A percentile compares a stretch with the other conserved stretches of the same genome.
phyloP scores from a whole-genome alignment of 1,284 basidiomycete species.

The Kwoniella shivajii region DNA sequence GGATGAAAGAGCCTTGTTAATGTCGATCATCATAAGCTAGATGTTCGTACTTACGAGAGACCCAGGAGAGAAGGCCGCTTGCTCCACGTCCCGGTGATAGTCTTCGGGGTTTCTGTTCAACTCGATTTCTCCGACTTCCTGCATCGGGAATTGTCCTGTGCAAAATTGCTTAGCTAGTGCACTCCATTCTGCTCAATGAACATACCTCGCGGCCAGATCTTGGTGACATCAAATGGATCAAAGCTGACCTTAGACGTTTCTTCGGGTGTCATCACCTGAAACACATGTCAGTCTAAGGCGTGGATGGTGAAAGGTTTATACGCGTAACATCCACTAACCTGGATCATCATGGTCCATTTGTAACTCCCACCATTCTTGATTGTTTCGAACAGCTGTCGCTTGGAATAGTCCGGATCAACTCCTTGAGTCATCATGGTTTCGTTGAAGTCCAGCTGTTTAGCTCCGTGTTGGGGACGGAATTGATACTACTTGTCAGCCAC shows the following conservation, averaged over 20 bases:
- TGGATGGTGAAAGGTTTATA: background rate
- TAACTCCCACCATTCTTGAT: slow-evolving; percentile 53
- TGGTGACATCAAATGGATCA: slow-evolving; percentile 56
- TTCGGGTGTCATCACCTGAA: slow-evolving; percentile 50
- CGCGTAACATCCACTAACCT: background rate
- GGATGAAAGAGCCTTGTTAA: too few relatives aligned
- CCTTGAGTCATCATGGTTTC: slow-evolving; percentile 49
- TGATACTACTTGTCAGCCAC: slow-evolving; percentile 30
- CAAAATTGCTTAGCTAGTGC: background rate
- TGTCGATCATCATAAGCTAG: too few relatives aligned
- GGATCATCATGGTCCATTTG: slow-evolving; percentile 50
- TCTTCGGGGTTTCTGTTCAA: slow-evolving; percentile 54
- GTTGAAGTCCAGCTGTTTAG: slow-evolving; percentile 46
- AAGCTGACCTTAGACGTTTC: slow-evolving; percentile 47
- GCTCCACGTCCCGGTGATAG: slow-evolving; percentile 51
- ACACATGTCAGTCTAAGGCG: background rate
- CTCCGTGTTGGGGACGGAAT: slow-evolving; percentile 32
- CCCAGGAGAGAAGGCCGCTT: slow-evolving; percentile 51
- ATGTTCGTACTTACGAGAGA: too few relatives aligned
- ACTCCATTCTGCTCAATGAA: background rate
- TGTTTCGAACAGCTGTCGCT: slow-evolving; percentile 53
- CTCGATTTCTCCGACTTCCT: slow-evolving; percentile 52
- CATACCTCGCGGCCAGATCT: slow-evolving; percentile 44
- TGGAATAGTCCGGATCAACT: slow-evolving; percentile 53
- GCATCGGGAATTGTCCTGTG: slow-evolving; percentile 49